phyloP scores from a whole-genome alignment of 495 filamentous ascomycete species.

The Terfezia boudieri region DNA sequence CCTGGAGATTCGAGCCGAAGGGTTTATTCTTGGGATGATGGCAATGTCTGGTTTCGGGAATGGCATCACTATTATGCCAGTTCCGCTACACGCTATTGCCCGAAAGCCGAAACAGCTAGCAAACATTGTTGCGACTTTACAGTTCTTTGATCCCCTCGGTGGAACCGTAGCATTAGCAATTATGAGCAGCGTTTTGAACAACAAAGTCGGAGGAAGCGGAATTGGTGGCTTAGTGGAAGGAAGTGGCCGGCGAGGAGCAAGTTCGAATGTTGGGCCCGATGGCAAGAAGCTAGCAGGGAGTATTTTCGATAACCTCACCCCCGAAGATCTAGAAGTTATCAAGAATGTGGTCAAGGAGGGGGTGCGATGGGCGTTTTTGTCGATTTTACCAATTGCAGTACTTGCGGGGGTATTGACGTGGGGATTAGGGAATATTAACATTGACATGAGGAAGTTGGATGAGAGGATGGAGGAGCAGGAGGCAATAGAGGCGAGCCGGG shows the following conservation, averaged over 20 bases:
- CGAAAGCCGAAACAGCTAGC: constrained; percentile 23
- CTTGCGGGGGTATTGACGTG: constrained; percentile 20
- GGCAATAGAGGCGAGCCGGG: constrained; percentile 1
- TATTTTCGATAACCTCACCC: not conserved
- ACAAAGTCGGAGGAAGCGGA: constrained; percentile 17
- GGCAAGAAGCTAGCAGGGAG: not conserved
- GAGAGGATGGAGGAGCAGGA: constrained; percentile 21
- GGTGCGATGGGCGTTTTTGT: constrained; percentile 26
- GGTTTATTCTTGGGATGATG: constrained; percentile 25
- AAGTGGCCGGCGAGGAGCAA: constrained; percentile 4
- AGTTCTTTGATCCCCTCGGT: constrained; percentile 25
- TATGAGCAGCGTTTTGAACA: constrained; percentile 28
- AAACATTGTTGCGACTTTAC: constrained; percentile 20
- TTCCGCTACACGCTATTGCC: constrained; percentile 22
- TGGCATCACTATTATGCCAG: constrained; percentile 20
- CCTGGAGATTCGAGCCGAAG: constrained; percentile 12
- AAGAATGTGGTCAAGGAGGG: constrained; percentile 17
- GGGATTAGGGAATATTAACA: constrained; percentile 24
- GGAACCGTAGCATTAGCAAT: constrained; percentile 25
- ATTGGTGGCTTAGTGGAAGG: not conserved
- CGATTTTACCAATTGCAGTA: constrained; percentile 25
- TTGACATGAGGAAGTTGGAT: not conserved
- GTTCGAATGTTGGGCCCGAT: not conserved
- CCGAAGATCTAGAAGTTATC: constrained; percentile 5
- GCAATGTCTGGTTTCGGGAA: constrained; percentile 24